A percentile compares a stretch with the other conserved stretches of the same genome.
phyloP scores from a whole-genome alignment of 2,329 filamentous ascomycete genomes.

The Colletotrichum falcatum region DNA sequence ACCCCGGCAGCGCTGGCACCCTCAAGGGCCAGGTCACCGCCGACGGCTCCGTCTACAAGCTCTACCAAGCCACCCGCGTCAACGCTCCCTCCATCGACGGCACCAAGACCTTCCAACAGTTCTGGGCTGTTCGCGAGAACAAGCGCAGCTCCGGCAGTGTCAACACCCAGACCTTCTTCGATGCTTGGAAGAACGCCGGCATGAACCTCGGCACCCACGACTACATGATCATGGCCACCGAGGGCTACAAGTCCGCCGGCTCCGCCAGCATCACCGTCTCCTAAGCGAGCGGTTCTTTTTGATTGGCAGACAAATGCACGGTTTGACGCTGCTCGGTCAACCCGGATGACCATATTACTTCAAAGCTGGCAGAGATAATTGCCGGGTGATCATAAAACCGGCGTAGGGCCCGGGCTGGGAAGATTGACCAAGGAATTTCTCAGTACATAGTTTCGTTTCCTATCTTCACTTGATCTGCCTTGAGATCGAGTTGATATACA shows the following conservation, averaged over 20 bases:
- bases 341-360: neutral
- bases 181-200: constrained; percentile 62
- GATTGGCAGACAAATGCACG: neutral
- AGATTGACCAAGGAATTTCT: neutral
- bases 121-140: constrained; percentile 62
- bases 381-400: neutral
- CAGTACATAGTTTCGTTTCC: neutral
- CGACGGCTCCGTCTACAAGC: constrained; percentile 54
- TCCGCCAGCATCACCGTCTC: constrained; percentile 53
- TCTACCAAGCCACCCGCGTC: constrained; percentile 51
- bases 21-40: constrained; percentile 51
- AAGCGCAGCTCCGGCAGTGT: constrained; percentile 65
- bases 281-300: neutral
- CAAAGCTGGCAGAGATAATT: neutral
- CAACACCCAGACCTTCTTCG: constrained; percentile 62
- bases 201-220: constrained; percentile 60
- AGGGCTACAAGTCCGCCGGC: constrained; percentile 65
- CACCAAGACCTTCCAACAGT: constrained; percentile 64
- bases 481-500: neutral
- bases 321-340: neutral
- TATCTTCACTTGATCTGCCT: neutral
- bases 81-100: constrained; percentile 62
- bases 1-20: constrained; percentile 50
- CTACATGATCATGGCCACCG: constrained; percentile 67
- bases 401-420: neutral